Base-by-base conservation (phyloP, 257 asterid species). In the Prunella vulgaris region DNA sequence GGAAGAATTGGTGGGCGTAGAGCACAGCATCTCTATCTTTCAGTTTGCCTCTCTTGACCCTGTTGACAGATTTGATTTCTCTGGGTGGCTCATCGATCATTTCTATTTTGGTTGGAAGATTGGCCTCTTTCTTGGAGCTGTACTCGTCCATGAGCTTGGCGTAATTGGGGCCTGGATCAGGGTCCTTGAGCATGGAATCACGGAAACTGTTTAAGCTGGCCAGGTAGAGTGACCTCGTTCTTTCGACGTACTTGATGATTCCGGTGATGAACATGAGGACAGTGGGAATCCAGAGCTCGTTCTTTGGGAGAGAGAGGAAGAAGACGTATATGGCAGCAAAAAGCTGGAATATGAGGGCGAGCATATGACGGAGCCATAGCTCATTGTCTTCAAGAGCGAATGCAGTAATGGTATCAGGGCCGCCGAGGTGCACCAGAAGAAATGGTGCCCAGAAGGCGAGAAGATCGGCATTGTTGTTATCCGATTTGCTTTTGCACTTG, bases 371-470 rank as follows among this genome's bases (percentile, higher is more conserved):
- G n/a, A 52, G 64, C 91, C 88, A 85, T 0, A 83, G 82, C 38
- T 78, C 80, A 51, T 83, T 85, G 46, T 85, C 88, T 64, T 86
- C 91, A 10, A 83, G 60, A 14, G 86, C 64, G 5, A 79, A 85
- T 1, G 91, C 91, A 1, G 86, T 79, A 10, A 85, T 85, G 10
- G 82, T 77, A 64, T 85, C 86, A 1, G 85, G 91, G 4, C 91
- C 91, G 0, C 91, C 85, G 0, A 85, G 88, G 40, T 83, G 90
- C 6, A 83, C 79, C 40, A 85, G 77, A 37, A 85, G 82, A 66
- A 81, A 83, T 1, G 90, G 81, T 1, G 86, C 79, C 88, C 90
- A 85, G 17, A 83, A 81, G 1, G 84, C 85, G 0, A 79, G 78
- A 18, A 85, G 74, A 70, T 83, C 79, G 0, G 38, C 13, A 24